phyloP scores from a whole-genome alignment of 352 stramenopile species.

The Peronospora tabacina region DNA sequence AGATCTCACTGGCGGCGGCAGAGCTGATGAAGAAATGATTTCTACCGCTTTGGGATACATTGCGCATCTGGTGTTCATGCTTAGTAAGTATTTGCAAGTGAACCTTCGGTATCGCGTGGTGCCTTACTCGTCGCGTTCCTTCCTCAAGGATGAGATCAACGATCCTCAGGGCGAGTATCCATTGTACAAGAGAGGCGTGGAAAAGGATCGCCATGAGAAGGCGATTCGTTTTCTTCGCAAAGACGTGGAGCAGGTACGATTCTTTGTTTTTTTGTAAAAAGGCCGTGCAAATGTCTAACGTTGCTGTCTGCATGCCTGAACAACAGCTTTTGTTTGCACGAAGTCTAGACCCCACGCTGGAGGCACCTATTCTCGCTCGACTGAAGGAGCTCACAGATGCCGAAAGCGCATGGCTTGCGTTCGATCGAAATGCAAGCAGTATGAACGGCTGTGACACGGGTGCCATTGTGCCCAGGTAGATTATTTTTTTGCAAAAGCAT shows the following conservation, averaged over 20 bases:
- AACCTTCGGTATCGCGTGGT: constrained; percentile 78
- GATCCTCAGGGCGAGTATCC: constrained; percentile 72
- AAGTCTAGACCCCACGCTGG: constrained; percentile 61
- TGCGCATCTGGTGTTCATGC: constrained; percentile 83
- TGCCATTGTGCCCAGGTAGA: constrained; percentile 39
- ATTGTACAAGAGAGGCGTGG: constrained; percentile 70
- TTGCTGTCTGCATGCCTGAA: constrained; percentile 9
- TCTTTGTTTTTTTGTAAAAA: constrained; percentile 1
- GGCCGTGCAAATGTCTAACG: not conserved
- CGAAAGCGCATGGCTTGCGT: constrained; percentile 58
- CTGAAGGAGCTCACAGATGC: constrained; percentile 64
- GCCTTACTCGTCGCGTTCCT: constrained; percentile 73
- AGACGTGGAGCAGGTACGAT: constrained; percentile 72
- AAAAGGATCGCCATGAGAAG: constrained; percentile 71
- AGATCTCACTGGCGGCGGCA: constrained; percentile 49
- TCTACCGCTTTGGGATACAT: constrained; percentile 83
- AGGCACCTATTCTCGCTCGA: constrained; percentile 49
- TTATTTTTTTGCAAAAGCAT: constrained; percentile 9
- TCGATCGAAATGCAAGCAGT: constrained; percentile 41
- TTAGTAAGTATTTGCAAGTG: constrained; percentile 84
- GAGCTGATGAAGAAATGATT: constrained; percentile 69
- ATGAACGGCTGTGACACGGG: constrained; percentile 19
- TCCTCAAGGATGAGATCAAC: constrained; percentile 83
- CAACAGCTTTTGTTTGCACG: constrained; percentile 64
- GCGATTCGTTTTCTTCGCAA: constrained; percentile 72